Percentiles rank a stretch among this genome's conserved stretches.
These are phyloP conservation scores for Chaetomium globosum DNA, from an alignment of 2,329 filamentous ascomycete species.

Conservation along the genomic window DNA sequence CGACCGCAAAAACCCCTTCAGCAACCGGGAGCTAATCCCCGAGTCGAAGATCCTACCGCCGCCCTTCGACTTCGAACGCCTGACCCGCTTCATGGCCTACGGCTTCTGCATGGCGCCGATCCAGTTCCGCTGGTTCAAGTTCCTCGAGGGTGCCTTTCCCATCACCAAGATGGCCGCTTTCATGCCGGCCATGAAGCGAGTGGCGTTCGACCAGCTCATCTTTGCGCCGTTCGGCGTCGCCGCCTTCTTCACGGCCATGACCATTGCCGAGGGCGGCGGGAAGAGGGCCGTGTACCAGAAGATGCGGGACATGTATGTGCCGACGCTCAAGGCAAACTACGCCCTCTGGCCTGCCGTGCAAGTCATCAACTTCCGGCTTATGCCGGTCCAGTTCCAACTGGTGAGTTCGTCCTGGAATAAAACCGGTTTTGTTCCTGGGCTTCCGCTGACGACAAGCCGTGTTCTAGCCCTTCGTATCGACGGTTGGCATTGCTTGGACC, in stretches of 20 bases:
- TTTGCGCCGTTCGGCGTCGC: constrained; percentile 88
- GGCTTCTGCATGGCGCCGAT: constrained; percentile 94
- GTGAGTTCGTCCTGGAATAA: constrained; percentile 58
- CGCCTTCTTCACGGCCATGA: constrained; percentile 95
- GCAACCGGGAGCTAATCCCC: constrained; percentile 66
- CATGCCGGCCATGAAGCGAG: constrained; percentile 80
- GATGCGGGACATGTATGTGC: constrained; percentile 89
- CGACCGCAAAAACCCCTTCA: constrained; percentile 74
- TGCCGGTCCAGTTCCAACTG: constrained; percentile 95
- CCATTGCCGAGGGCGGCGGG: constrained; percentile 87
- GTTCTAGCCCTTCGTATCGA: constrained; percentile 82
- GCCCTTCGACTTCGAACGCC: constrained; percentile 91
- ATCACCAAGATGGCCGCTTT: constrained; percentile 76
- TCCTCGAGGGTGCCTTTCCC: constrained; percentile 80
- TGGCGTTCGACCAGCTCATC: constrained; percentile 87
- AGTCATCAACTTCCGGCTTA: constrained; percentile 91
- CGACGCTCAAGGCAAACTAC: constrained; percentile 93
- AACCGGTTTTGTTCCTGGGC: constrained; percentile 24
- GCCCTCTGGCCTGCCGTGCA: constrained; percentile 95
- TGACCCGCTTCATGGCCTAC: constrained; percentile 95
- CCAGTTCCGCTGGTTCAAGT: constrained; percentile 94
- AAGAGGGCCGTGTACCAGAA: constrained; percentile 77
- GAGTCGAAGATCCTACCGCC: constrained; percentile 67
- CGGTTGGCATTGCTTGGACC: constrained; percentile 95
- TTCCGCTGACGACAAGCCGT: constrained; percentile 22